Conservation (phyloP, 495 filamentous ascomycete species). For the Neurospora sp. region DNA sequence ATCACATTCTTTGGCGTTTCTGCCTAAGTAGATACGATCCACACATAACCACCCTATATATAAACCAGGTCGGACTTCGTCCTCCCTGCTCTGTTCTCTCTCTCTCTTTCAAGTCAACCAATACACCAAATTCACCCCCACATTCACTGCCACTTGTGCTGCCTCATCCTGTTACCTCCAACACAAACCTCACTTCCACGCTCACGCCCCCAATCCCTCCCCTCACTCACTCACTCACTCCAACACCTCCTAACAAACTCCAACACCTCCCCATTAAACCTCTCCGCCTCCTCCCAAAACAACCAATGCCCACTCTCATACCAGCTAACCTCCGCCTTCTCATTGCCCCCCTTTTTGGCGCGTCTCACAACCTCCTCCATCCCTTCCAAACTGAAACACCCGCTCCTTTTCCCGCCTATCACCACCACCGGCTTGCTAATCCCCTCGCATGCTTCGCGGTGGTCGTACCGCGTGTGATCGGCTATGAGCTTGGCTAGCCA, state of each 20-base stretch:
- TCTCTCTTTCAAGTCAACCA: no score
- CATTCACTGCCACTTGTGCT: no score
- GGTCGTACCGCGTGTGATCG: slow-evolving; percentile 38
- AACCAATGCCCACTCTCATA: slow-evolving; percentile 38
- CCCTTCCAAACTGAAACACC: slow-evolving; percentile 35
- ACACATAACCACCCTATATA: no score
- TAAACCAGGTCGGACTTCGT: no score
- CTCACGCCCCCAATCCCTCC: no score
- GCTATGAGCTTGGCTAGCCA: slow-evolving; percentile 35
- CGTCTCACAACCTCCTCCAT: slow-evolving; percentile 28
- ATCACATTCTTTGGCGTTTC: no score
- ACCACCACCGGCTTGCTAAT: slow-evolving; percentile 25
- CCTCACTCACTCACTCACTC: neutral
- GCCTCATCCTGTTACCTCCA: no score
- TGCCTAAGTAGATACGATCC: no score
- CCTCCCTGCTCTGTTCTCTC: no score
- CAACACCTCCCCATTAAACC: slow-evolving; percentile 30
- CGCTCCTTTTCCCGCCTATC: slow-evolving; percentile 30
- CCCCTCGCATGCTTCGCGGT: slow-evolving; percentile 31
- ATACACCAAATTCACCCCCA: no score
- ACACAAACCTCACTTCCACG: no score
- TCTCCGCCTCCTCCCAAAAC: slow-evolving; percentile 36
- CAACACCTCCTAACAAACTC: slow-evolving; percentile 14
- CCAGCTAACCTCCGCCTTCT: slow-evolving; percentile 17
- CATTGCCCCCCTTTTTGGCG: slow-evolving; percentile 10